phyloP scores from a whole-genome alignment of 1,139 yeast species.

The Blastobotrys niveus region DNA sequence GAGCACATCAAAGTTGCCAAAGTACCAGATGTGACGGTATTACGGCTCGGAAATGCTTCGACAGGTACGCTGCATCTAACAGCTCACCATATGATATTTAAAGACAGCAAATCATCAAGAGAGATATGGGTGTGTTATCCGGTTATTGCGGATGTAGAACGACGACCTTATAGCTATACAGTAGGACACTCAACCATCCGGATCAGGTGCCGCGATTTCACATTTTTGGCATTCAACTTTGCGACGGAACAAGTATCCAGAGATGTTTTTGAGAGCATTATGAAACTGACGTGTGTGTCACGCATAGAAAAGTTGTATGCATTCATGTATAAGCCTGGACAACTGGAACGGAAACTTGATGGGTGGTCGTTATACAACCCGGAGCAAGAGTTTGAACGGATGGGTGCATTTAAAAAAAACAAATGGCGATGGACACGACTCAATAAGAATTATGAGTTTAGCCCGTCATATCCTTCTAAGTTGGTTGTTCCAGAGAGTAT shows the following conservation, averaged over 20 bases:
- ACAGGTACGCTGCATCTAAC: constrained; percentile 73
- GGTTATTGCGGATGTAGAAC: constrained; percentile 61
- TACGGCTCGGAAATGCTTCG: constrained; percentile 60
- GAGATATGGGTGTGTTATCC: constrained; percentile 96
- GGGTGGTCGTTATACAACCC: constrained; percentile 75
- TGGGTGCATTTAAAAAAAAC: constrained; percentile 34
- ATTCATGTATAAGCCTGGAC: constrained; percentile 56
- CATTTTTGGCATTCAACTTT: constrained; percentile 77
- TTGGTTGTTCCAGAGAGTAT: constrained; percentile 68
- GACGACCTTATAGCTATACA: constrained; percentile 35
- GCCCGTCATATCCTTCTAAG: constrained; percentile 67
- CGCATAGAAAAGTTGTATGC: constrained; percentile 62
- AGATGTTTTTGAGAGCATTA: constrained; percentile 68
- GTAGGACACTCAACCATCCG: constrained; percentile 53
- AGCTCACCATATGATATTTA: constrained; percentile 81
- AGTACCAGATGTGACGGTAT: constrained; percentile 57
- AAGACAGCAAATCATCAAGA: constrained; percentile 39
- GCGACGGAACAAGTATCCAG: constrained; percentile 51
- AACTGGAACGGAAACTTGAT: constrained; percentile 46
- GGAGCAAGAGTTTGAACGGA: constrained; percentile 56
- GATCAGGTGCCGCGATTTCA: constrained; percentile 78
- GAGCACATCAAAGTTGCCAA: constrained; percentile 53
- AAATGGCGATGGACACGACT: constrained; percentile 68
- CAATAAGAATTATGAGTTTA: constrained; percentile 60
- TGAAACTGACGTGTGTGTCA: constrained; percentile 56